Evolutionary conservation across 192 early-diverging fungal genomes (phyloP).

Genomic region (Kickxella alabastrina): DNA sequence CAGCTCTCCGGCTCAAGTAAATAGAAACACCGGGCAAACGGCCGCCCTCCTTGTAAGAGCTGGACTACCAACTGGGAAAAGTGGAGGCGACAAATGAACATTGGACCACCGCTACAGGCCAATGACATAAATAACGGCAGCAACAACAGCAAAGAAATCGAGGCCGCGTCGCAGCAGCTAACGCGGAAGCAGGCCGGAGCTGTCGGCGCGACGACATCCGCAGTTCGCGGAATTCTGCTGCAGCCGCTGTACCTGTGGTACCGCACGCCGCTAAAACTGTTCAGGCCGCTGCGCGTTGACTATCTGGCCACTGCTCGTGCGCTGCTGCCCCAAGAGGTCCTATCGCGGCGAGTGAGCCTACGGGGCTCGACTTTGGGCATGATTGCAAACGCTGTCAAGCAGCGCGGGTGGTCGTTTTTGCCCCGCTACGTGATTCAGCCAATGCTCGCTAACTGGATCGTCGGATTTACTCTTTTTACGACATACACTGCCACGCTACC

Average conservation of each 20-base stretch:
- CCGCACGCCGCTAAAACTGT: slow-evolving; percentile 58
- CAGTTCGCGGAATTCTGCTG: slow-evolving; percentile 40
- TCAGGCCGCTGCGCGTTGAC: slow-evolving; percentile 73
- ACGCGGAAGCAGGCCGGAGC: slow-evolving; percentile 46
- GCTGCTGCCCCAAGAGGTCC: slow-evolving; percentile 56
- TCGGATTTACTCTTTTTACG: slow-evolving; percentile 74
- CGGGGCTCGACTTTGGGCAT: slow-evolving; percentile 69
- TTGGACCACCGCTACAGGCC: slow-evolving; percentile 20
- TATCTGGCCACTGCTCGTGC: slow-evolving; percentile 75
- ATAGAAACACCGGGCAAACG: too few species aligned
- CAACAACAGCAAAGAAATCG: neutral
- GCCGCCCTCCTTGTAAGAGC: too few species aligned
- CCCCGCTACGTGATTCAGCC: slow-evolving; percentile 70
- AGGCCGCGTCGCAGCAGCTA: slow-evolving; percentile 12
- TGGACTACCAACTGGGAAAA: too few species aligned
- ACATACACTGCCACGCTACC: slow-evolving; percentile 56
- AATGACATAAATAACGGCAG: slow-evolving; percentile 4
- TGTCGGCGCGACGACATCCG: slow-evolving; percentile 49
- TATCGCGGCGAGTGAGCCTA: slow-evolving; percentile 44
- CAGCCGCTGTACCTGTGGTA: slow-evolving; percentile 54
- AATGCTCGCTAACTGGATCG: slow-evolving; percentile 66
- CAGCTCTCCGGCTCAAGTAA: too few species aligned
- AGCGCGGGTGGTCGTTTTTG: slow-evolving; percentile 65
- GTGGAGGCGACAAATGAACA: slow-evolving; percentile 43
- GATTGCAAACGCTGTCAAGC: slow-evolving; percentile 63